Evolutionary conservation across 495 filamentous ascomycete species (phyloP), one percentile per base, ranked within the genome.

Genomic region (Tuber aestivum): DNA sequence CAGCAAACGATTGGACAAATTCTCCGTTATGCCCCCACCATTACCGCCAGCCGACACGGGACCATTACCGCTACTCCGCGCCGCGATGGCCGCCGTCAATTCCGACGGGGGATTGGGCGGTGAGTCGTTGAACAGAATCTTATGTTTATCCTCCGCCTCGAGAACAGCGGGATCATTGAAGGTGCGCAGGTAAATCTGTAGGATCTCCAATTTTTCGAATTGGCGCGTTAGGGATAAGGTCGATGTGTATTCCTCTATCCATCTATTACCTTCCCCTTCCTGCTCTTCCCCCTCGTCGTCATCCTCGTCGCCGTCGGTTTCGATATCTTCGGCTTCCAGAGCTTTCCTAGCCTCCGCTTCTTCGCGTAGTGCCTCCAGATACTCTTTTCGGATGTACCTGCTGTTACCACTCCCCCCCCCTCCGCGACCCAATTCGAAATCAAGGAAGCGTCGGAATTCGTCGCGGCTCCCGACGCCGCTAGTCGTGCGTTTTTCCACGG

Each of bases 401-500:
- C 56, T 35, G 2, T 45, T 35, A 37, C 42, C 27, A 9, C 56
- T 70, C 18, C 74, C 72, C 18, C 74, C 72, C 0, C 41, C 74
- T 10, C 70, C 73, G 21, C 77, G 80, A 0, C 74, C 74, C 27
- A 82, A 77, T 44, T 82, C 81, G 32, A 82, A 75, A 61, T 82
- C 81, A 14, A 82, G 80, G 72, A 82, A 82, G 35, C 81, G 74
- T 35, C 40, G 65, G 71, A 82, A 82, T 72, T 82, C 81, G 20
- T 82, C 80, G 41, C 71, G 70, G 45, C 61, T 77, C 32, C 81
- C 80, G 38, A 77, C 79, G 40, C 76, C 72, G 23, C 74, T 70
- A 40, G 80, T 82, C 69, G 79, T 82, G 40, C 81, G 81, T 45
- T 82, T 82, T 72, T 79, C 76, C 40, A 75, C 18, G 23, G 77